Evolutionary conservation across 2,329 filamentous ascomycete species (phyloP), one percentile per base, ranked within the genome.

Genomic region (Torrubiellomyces zombiae): DNA sequence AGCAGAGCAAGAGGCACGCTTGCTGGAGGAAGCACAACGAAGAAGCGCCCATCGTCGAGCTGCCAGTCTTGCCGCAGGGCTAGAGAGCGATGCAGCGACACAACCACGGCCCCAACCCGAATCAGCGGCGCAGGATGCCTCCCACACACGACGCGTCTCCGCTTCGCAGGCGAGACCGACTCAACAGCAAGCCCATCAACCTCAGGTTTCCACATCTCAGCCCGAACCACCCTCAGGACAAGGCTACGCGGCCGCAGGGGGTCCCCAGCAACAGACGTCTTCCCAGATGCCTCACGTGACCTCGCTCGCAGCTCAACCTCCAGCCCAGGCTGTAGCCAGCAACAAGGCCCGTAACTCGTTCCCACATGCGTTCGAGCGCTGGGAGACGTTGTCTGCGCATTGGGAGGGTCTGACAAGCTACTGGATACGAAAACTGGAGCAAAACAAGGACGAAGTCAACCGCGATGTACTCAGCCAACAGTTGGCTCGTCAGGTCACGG

Each of bases 321-420:
- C 34, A 4, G 26, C 26, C 18, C 35, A 42, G 23, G 29, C 30
- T 11, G 25, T 35, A 7, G 32, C 35, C 14, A 28, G 33, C 20
- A 33, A 45, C 4, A 53, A 63, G 25, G 49, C 64, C 26, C 60
- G 72, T 29, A 80, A 77, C 23, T 74, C 75, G 0, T 95, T 98
- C 37, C 89, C 89, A 1, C 89, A 95, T 51, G 89, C 89, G 0
- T 98, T 98, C 42, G 86, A 98, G 50, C 69, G 89, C 31, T 98
- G 89, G 89, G 89, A 98, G 47, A 86, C 81, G 0, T 56, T 98
- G 3, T 98, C 89, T 0, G 91, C 89, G 5, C 86, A 95, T 40
- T 98, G 89, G 89, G 89, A 98, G 48, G 89, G 89, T 4, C 63
- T 98, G 30, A 95, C 89, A 0, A 86, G 82, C 30, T 95, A 93